Evolutionary conservation across 2,329 filamentous ascomycete species (phyloP).

Genomic region (Fusarium dlaminii): DNA sequence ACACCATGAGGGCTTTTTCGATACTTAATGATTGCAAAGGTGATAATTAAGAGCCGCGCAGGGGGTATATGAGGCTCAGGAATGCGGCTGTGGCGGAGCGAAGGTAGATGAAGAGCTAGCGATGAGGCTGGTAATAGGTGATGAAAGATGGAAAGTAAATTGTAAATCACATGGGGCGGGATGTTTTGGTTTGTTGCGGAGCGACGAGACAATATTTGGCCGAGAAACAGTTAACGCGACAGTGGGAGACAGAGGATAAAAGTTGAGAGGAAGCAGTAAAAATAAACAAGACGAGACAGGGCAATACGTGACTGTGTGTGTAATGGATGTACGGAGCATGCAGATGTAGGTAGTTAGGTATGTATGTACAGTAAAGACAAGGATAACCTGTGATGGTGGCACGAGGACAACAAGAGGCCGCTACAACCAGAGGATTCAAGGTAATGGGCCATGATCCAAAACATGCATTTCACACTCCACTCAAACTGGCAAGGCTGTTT

Average conservation of each 20-base stretch:
- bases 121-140: slow-evolving; percentile 20
- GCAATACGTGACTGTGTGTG: slow-evolving; percentile 1
- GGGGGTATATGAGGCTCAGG: slow-evolving; percentile 7
- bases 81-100: slow-evolving; percentile 28
- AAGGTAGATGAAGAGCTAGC: slow-evolving; percentile 22
- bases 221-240: slow-evolving; percentile 1
- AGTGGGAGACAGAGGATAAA: not conserved
- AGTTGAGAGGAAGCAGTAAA: slow-evolving; percentile 5
- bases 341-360: not conserved
- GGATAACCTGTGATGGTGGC: slow-evolving; percentile 29
- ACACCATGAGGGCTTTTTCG: slow-evolving; percentile 63
- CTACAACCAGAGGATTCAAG: slow-evolving; percentile 25
- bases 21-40: slow-evolving; percentile 1
- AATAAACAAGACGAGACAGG: slow-evolving; percentile 7
- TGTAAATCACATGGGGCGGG: slow-evolving; percentile 40
- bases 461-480: slow-evolving; percentile 18
- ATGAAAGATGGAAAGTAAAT: slow-evolving; percentile 7
- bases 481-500: slow-evolving; percentile 22
- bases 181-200: slow-evolving; percentile 36
- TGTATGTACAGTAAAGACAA: slow-evolving; percentile 8
- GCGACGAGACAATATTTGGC: slow-evolving; percentile 23
- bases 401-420: slow-evolving; percentile 27
- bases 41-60: slow-evolving; percentile 13
- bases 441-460: slow-evolving; percentile 24
- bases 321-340: not conserved